Percentiles rank a stretch among this genome's conserved stretches.
These are phyloP conservation scores for Malania oleifera DNA, from an alignment of 164 flowering plant species.

Conservation along the genomic window DNA sequence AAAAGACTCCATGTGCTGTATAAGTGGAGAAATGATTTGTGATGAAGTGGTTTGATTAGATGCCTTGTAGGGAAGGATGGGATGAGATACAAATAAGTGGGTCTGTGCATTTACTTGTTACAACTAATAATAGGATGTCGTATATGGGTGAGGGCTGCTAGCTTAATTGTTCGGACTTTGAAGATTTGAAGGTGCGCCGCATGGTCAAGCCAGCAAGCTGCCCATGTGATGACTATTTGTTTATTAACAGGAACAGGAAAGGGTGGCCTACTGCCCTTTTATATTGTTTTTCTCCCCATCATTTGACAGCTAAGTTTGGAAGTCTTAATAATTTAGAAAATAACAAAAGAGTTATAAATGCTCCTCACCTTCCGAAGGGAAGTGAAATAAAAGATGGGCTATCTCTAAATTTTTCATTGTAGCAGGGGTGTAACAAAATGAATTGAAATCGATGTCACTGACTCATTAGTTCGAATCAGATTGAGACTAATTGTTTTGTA, in stretches of 20 bases:
- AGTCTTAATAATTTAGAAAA: background rate
- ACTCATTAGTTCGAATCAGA: too few species aligned
- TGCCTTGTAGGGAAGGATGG: background rate
- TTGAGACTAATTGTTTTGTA: too few species aligned
- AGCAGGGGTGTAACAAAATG: too few species aligned
- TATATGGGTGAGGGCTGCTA: slow-evolving; percentile 8
- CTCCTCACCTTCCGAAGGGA: too few species aligned
- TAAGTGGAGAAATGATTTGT: slow-evolving; percentile 3
- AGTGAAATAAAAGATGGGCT: too few species aligned
- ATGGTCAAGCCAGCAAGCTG: slow-evolving; percentile 33
- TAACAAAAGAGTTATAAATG: too few species aligned
- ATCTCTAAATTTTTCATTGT: too few species aligned
- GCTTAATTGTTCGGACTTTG: background rate
- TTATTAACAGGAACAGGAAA: slow-evolving; percentile 18
- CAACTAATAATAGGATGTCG: slow-evolving; percentile 22
- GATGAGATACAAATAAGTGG: background rate
- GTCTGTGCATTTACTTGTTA: slow-evolving; percentile 13
- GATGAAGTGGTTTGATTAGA: slow-evolving; percentile 13
- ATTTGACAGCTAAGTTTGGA: slow-evolving; percentile 14
- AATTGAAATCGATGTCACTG: too few species aligned
- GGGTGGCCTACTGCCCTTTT: background rate
- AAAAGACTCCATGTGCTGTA: slow-evolving; percentile 13
- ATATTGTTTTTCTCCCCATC: slow-evolving; percentile 1
- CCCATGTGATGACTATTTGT: slow-evolving; percentile 36
- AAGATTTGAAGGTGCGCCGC: background rate